Conservation (phyloP, 2,329 filamentous ascomycete genomes). For the Dactylella cylindrospora region DNA sequence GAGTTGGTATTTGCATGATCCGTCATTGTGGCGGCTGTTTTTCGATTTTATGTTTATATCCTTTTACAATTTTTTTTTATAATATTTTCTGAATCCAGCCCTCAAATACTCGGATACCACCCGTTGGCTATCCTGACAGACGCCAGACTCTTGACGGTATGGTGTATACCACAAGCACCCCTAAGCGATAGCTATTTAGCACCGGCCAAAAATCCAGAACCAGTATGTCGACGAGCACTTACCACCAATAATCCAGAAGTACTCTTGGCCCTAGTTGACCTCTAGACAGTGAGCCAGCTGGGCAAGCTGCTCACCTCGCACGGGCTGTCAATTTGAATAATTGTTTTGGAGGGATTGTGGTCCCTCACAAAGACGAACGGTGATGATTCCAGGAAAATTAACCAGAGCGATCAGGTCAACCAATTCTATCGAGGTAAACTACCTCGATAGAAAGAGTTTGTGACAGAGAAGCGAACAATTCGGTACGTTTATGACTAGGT, state of each 20-base stretch:
- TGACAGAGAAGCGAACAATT: conserved; percentile 1
- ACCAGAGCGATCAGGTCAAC: conserved; percentile 24
- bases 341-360: conserved; percentile 19
- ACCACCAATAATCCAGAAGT: conserved; percentile 16
- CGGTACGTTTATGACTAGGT: neutral
- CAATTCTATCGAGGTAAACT: conserved; percentile 42
- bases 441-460: conserved; percentile 22
- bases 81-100: conserved; percentile 1
- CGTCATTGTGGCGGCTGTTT: conserved; percentile 18
- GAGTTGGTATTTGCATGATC: conserved; percentile 14
- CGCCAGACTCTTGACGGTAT: no score
- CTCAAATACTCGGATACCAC: conserved; percentile 2
- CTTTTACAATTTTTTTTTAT: no score
- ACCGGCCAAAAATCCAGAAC: no score
- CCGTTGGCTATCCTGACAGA: neutral
- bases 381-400: conserved; percentile 25
- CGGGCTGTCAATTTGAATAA: conserved; percentile 40
- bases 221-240: neutral
- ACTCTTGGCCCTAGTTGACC: conserved; percentile 30
- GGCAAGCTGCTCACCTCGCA: conserved; percentile 43
- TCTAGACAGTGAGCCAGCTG: conserved; percentile 39
- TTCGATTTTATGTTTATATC: neutral
- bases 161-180: no score
- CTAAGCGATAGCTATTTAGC: no score
- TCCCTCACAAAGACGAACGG: conserved; percentile 24